These are phyloP conservation scores for Geotrichum klebahnii DNA, from an alignment of 1,139 yeast species.

Conservation along the genomic window DNA sequence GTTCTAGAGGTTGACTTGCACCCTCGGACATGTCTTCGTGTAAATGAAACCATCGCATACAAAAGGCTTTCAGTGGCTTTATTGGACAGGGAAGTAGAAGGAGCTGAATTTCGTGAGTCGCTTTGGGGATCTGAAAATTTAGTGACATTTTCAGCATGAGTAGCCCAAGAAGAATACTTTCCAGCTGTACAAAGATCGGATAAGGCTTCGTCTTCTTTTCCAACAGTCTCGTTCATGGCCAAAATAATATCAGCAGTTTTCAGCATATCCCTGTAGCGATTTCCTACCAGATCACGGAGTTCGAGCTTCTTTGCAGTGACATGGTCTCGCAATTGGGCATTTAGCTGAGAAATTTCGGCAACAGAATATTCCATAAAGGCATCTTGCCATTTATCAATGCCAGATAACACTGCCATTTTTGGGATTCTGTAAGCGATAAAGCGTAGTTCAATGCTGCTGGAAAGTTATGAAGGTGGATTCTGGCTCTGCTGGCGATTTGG, in stretches of 20 bases:
- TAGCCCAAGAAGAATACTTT: constrained; percentile 26
- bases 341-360: constrained; percentile 29
- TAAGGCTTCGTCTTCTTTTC: constrained; percentile 28
- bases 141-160: constrained; percentile 17
- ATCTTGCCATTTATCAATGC: constrained; percentile 29
- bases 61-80: constrained; percentile 20
- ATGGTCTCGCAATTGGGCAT: constrained; percentile 25
- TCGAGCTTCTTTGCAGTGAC: constrained; percentile 42
- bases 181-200: constrained; percentile 26
- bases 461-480: no score
- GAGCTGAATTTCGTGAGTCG: no score
- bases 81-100: neutral
- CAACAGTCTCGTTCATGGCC: constrained; percentile 47
- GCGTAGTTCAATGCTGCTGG: neutral
- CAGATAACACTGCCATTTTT: constrained; percentile 12
- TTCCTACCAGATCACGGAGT: constrained; percentile 58
- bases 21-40: constrained; percentile 17
- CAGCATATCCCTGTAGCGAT: constrained; percentile 61
- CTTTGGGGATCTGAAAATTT: constrained; percentile 1
- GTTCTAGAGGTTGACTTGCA: neutral
- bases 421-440: neutral
- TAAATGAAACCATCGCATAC: constrained; percentile 12
- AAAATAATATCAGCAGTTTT: constrained; percentile 66
- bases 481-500: constrained; percentile 6
- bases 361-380: constrained; percentile 30